These are phyloP conservation scores for Phoma sp. DNA, from an alignment of 2,329 filamentous ascomycete genomes.

Conservation along the genomic window DNA sequence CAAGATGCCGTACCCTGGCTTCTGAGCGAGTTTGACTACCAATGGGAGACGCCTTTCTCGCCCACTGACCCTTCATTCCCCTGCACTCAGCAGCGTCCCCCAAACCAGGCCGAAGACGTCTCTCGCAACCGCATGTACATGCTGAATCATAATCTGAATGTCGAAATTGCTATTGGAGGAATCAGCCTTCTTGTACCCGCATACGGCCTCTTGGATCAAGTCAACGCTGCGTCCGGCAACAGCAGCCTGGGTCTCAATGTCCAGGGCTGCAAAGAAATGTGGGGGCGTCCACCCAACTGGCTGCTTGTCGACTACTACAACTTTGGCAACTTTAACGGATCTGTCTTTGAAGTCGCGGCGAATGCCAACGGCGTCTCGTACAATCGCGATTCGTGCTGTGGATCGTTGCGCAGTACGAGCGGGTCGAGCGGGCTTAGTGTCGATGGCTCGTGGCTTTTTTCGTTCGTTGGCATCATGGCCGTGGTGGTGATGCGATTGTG, in stretches of 20 bases:
- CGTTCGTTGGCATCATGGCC: not conserved
- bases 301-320: slow-evolving; percentile 49
- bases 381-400: slow-evolving; percentile 31
- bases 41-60: slow-evolving; percentile 92
- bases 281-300: slow-evolving; percentile 45
- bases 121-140: slow-evolving; percentile 72
- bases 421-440: not conserved
- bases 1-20: slow-evolving; percentile 81
- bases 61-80: slow-evolving; percentile 73
- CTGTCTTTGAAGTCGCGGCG: slow-evolving; percentile 46
- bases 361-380: slow-evolving; percentile 58
- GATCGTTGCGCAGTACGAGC: slow-evolving; percentile 9
- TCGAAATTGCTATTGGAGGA: slow-evolving; percentile 48
- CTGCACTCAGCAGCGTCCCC: slow-evolving; percentile 79
- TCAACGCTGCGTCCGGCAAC: slow-evolving; percentile 40
- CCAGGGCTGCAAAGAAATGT: slow-evolving; percentile 36
- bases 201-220: slow-evolving; percentile 32
- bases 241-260: slow-evolving; percentile 36
- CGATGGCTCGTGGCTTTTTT: not conserved
- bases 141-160: slow-evolving; percentile 90
- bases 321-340: slow-evolving; percentile 41
- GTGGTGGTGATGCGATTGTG: not conserved
- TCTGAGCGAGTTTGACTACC: slow-evolving; percentile 83
- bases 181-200: slow-evolving; percentile 53
- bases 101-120: slow-evolving; percentile 62